Conservation (phyloP, 1,284 basidiomycete species). For the Macrocystidia cucumis region DNA sequence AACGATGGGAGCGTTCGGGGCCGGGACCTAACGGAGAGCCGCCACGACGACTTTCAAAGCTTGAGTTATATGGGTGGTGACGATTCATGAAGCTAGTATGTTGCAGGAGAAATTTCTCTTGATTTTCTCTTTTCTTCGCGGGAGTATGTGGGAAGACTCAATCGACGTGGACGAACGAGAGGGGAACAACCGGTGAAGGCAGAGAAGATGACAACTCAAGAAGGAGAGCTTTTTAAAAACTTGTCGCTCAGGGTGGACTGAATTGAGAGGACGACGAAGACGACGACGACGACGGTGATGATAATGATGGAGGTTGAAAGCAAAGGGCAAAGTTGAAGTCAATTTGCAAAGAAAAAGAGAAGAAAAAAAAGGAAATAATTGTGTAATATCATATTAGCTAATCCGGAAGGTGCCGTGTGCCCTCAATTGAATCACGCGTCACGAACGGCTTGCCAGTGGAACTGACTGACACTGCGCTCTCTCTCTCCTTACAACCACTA, state of each 20-base stretch:
- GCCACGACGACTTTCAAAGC: conserved; percentile 65
- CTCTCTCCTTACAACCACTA: too few relatives aligned
- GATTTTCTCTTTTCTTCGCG: conserved; percentile 18
- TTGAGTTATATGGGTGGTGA: conserved; percentile 74
- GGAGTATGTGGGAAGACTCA: conserved; percentile 8
- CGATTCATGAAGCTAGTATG: conserved; percentile 85
- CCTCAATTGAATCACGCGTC: too few relatives aligned
- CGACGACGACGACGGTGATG: conserved; percentile 4
- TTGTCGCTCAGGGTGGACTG: conserved; percentile 2
- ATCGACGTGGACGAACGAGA: not conserved
- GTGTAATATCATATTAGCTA: not conserved
- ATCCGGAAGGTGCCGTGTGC: conserved; percentile 4
- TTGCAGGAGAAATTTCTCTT: too few relatives aligned
- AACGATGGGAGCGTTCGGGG: conserved; percentile 66
- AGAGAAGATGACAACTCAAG: conserved; percentile 1
- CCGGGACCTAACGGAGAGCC: conserved; percentile 56
- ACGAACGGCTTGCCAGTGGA: too few relatives aligned
- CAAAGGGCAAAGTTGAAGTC: too few relatives aligned
- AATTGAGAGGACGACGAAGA: conserved; percentile 1
- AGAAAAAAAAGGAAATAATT: conserved; percentile 2
- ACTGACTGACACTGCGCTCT: conserved; percentile 12
- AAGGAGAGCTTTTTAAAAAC: not conserved
- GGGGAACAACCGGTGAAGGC: conserved; percentile 1
- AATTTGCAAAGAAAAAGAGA: too few relatives aligned
- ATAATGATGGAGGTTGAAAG: too few relatives aligned